These are phyloP conservation scores for Russula emetica DNA, from an alignment of 768 basidiomycete genomes.

Conservation along the genomic window DNA sequence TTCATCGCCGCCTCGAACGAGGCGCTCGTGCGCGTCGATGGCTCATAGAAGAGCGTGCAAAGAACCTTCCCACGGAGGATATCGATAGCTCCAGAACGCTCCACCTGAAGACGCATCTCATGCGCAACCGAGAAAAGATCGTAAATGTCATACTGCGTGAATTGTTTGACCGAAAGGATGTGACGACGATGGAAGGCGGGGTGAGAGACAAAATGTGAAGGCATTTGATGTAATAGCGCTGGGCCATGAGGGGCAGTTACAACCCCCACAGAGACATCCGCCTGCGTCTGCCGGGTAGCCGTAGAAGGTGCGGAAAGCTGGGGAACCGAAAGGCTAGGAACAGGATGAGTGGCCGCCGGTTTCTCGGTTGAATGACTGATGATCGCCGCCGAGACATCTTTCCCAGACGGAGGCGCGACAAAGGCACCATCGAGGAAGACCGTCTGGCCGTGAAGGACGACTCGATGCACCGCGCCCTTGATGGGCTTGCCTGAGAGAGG, in stretches of 20 bases:
- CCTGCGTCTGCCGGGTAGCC: constrained; percentile 10
- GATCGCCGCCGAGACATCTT: constrained; percentile 62
- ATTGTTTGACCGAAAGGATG: constrained; percentile 92
- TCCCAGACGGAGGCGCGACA: constrained; percentile 55
- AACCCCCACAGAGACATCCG: not conserved
- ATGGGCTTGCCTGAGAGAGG: constrained; percentile 63
- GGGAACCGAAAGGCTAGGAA: constrained; percentile 6
- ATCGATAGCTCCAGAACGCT: constrained; percentile 83
- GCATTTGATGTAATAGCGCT: constrained; percentile 36
- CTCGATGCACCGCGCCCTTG: constrained; percentile 80
- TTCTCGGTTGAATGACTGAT: constrained; percentile 21
- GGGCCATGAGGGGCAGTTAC: constrained; percentile 34
- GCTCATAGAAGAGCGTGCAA: constrained; percentile 92
- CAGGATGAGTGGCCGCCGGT: constrained; percentile 3
- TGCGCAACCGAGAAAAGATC: constrained; percentile 91
- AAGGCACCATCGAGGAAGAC: constrained; percentile 82
- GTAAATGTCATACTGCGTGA: constrained; percentile 83
- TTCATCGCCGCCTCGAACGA: constrained; percentile 99
- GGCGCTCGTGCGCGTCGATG: constrained; percentile 90
- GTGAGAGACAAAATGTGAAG: constrained; percentile 56
- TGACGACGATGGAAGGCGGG: constrained; percentile 91
- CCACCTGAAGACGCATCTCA: constrained; percentile 96
- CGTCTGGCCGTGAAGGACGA: constrained; percentile 85
- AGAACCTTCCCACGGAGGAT: constrained; percentile 88
- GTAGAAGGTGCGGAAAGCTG: constrained; percentile 8